A percentile compares a stretch with the other conserved stretches of the same genome.
phyloP scores from a whole-genome alignment of 306 rosid species.

The Acacia acuminata region DNA sequence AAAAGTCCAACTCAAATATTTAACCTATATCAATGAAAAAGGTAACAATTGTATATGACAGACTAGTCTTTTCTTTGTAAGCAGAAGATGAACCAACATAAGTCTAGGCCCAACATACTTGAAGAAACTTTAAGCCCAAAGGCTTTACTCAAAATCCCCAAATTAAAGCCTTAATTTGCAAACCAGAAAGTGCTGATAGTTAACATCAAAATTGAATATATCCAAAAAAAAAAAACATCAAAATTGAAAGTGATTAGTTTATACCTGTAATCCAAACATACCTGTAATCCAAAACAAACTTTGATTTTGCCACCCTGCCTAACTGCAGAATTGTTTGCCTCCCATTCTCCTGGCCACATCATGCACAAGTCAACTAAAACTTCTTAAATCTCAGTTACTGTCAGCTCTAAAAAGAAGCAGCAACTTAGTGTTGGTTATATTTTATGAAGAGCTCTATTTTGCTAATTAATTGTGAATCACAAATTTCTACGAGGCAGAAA shows the following conservation, averaged over 20 bases:
- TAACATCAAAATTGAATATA: background rate
- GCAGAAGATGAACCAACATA: background rate
- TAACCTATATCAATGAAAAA: background rate
- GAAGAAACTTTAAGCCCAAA: background rate
- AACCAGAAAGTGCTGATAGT: background rate
- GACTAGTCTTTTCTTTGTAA: background rate
- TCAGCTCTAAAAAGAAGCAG: background rate
- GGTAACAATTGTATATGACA: background rate
- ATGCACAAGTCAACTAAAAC: constrained; percentile 23
- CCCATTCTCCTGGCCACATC: constrained; percentile 61
- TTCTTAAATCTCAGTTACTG: background rate
- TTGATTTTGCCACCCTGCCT: constrained; percentile 78
- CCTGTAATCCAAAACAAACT: constrained; percentile 91
- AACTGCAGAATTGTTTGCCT: constrained; percentile 79
- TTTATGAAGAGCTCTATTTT: too few species aligned
- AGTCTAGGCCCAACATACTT: background rate
- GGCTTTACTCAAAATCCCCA: background rate
- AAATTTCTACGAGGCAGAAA: background rate
- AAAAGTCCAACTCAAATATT: background rate
- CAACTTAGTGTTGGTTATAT: background rate
- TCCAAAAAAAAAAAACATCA: too few species aligned
- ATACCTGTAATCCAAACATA: too few species aligned
- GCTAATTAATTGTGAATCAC: background rate
- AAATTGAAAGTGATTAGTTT: background rate
- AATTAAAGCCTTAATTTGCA: background rate